phyloP scores from a whole-genome alignment of 352 stramenopile genomes.

The Nothophytophthora sp. region DNA sequence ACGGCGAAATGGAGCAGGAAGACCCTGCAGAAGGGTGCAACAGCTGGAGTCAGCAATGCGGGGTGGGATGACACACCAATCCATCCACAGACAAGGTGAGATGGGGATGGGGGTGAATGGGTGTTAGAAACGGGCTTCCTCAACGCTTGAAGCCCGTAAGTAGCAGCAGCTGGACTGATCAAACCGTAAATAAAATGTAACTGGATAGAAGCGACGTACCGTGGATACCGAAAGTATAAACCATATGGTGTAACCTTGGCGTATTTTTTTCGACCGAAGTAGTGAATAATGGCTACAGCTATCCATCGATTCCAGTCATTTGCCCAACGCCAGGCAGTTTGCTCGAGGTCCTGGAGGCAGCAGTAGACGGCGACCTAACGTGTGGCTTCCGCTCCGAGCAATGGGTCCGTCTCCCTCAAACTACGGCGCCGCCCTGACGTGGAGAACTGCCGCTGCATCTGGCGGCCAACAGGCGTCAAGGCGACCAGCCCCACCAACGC shows the following conservation, averaged over 20 bases:
- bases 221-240: too few species aligned
- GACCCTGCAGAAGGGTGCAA: too few species aligned
- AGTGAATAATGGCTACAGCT: too few species aligned
- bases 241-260: too few species aligned
- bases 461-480: slow-evolving; percentile 18
- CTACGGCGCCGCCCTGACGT: slow-evolving; percentile 10
- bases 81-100: too few species aligned
- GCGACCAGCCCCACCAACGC: slow-evolving; percentile 10
- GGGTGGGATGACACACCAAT: too few species aligned
- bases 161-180: background rate
- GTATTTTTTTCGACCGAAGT: too few species aligned
- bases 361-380: slow-evolving; percentile 8
- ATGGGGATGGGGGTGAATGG: background rate
- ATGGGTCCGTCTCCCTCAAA: slow-evolving; percentile 24
- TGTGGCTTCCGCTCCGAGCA: slow-evolving; percentile 22
- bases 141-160: background rate
- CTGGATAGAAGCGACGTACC: background rate
- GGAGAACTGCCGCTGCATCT: slow-evolving; percentile 26
- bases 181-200: background rate
- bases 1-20: too few species aligned
- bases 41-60: too few species aligned
- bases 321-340: too few species aligned
- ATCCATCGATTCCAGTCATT: too few species aligned
- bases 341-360: too few species aligned
- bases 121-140: background rate